These are phyloP conservation scores for Rubia tinctorum DNA, from an alignment of 305 asterid species.

Conservation along the genomic window DNA sequence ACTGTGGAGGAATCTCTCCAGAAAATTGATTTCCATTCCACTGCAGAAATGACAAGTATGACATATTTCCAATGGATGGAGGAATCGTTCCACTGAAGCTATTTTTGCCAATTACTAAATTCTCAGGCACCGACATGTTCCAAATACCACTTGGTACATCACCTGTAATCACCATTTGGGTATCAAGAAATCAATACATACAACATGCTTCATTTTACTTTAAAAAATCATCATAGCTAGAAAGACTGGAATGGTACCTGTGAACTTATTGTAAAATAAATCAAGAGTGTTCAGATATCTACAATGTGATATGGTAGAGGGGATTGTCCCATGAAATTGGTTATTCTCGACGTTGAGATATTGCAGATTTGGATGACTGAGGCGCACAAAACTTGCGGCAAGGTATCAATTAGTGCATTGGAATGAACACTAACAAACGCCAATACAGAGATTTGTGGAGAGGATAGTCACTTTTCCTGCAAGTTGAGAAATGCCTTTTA, in stretches of 20 bases:
- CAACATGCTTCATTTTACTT: neutral
- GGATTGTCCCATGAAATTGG: neutral
- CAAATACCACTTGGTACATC: neutral
- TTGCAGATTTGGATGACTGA: neutral
- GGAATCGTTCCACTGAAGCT: neutral
- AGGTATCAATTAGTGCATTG: neutral
- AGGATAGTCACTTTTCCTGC: too few relatives aligned
- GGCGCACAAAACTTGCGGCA: neutral
- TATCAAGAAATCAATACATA: neutral
- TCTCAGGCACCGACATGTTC: slow-evolving; percentile 5
- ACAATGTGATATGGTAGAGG: neutral
- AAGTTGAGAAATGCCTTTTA: too few relatives aligned
- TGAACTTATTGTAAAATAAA: neutral
- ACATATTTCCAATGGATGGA: slow-evolving; percentile 9
- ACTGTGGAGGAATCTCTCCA: slow-evolving; percentile 2
- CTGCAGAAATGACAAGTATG: neutral
- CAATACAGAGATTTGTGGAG: too few relatives aligned
- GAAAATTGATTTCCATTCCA: neutral
- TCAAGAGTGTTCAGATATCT: neutral
- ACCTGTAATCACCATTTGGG: neutral
- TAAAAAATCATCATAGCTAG: neutral
- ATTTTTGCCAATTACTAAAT: neutral
- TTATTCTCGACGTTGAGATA: neutral
- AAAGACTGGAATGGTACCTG: neutral
- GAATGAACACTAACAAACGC: neutral